A percentile compares a stretch with the other conserved stretches of the same genome.
These are phyloP conservation scores for Nitzschia inconspicua DNA, from an alignment of 108 stramenopile species.

Conservation along the genomic window DNA sequence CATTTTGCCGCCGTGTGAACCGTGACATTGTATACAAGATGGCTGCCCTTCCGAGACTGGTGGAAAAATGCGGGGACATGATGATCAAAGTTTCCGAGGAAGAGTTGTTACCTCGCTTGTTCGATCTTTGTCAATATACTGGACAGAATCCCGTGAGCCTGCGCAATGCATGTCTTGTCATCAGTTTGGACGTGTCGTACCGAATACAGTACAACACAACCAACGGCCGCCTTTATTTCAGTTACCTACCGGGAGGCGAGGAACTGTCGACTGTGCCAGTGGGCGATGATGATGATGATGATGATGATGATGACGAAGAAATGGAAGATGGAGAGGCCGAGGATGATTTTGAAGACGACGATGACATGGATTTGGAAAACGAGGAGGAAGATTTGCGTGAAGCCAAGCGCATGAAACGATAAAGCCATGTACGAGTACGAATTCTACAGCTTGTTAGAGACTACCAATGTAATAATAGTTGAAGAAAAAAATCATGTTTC, in stretches of 20 bases:
- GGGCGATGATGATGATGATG: slow-evolving; percentile 33
- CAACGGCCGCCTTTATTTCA: slow-evolving; percentile 58
- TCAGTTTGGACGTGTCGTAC: slow-evolving; percentile 57
- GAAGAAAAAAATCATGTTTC: too few species aligned
- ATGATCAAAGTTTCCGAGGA: slow-evolving; percentile 53
- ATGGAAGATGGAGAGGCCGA: slow-evolving; percentile 20
- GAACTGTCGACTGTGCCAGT: slow-evolving; percentile 33
- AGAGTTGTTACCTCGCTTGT: slow-evolving; percentile 44
- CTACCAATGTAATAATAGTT: too few species aligned
- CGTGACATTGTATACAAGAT: slow-evolving; percentile 43
- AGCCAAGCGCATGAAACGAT: slow-evolving; percentile 26
- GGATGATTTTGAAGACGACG: slow-evolving; percentile 16
- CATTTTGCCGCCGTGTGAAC: slow-evolving; percentile 43
- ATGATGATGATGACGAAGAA: slow-evolving; percentile 28
- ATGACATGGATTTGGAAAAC: slow-evolving; percentile 27
- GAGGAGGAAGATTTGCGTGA: slow-evolving; percentile 38
- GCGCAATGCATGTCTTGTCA: slow-evolving; percentile 45
- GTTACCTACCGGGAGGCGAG: slow-evolving; percentile 55
- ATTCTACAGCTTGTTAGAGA: too few species aligned
- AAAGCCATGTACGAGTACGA: too few species aligned
- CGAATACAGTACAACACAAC: slow-evolving; percentile 63
- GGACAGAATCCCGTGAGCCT: slow-evolving; percentile 53
- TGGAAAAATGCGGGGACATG: slow-evolving; percentile 58
- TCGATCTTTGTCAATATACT: slow-evolving; percentile 58
- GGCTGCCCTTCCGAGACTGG: slow-evolving; percentile 61